Evolutionary conservation across 2,329 filamentous ascomycete genomes (phyloP), one percentile per base, ranked within the genome.

Genomic region (Fusarium pilosicola): DNA sequence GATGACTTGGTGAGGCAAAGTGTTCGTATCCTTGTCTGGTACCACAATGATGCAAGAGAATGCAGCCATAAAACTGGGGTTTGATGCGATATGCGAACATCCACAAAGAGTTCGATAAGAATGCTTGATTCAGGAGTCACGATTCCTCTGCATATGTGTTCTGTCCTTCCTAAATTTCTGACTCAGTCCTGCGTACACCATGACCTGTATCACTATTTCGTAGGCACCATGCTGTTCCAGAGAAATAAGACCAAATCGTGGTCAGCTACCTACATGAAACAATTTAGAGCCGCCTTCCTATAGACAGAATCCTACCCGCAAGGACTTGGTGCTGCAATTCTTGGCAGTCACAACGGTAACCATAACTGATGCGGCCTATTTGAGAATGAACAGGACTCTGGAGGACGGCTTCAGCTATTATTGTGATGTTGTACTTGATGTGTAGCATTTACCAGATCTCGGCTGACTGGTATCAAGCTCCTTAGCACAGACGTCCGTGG

Each of bases 201-300:
- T 30, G 20, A 17, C 46, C 22, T 51, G 15, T 30, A 18, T 11
- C 30, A 9, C 11, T 10, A 3, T 14, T 4, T 11, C 30, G 22
- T 20, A 36, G 6, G 4, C 5, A 8, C 17, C 17, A 7, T 20
- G 13, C 11, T 3, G n/a, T 15, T 6, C 3, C 3, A 20, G n/a
- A 0, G 6, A 34, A 20, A 7, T 15, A 15, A 20, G 48, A 3
- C 15, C 11, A 30, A 6, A n/a, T 3, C 7, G 5, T 24, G 2
- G n/a, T 14, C 17, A 24, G 30, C 12, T 3, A 3, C 3, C 6
- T 3, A 3, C 7, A 24, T 18, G 15, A 51, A 24, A 8, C 22
- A 18, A 7, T 34, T 14, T 4, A 24, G 30, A 34, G 1, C 9
- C 7, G 28, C 7, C 22, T 49, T 49, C 22, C 15, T 34, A 3